Base-by-base conservation (phyloP, 805 yeast species). In the Wickerhamomyces bisporus region DNA sequence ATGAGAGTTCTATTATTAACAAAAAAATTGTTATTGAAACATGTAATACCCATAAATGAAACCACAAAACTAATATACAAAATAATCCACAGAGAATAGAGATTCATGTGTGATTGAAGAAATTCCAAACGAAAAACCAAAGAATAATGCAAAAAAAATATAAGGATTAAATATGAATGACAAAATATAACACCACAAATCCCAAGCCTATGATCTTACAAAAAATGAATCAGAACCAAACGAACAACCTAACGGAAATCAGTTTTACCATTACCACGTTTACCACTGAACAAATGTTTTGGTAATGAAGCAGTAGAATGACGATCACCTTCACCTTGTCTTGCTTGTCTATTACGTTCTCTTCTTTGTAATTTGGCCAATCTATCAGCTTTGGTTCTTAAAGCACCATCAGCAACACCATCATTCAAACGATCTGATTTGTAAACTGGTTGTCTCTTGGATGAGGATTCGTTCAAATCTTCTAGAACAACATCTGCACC, bases 261-360 rank as follows among this genome's bases (percentile, higher is more conserved):
- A 47, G 87, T 81, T 64, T 82, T 83, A 64, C 97, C 97, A 56
- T 78, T 79, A 71, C 97, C 95, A 69, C 98, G 81, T 76, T 93
- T 93, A 68, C 99, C 99, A 55, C 87, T 69, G 71, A 83, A 85
- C 75, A 93, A 73, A 68, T 93, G 98, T 72, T 89, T 91, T 47
- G 97, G 96, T 68, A 86, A 65, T 45, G 86, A 70, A 36, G 85
- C 93, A 38, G 88, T 76, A 41, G 78, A 71, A 62, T 87, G 95
- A 66, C 98, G 81, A 68, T 93, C 99, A 58, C 86, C 84, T 70
- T 93, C 99, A 70, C 98, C 96, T 49, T 79, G 84, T 66, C 95
- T 81, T 30, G 97, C 96, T 57, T 72, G 65, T 71, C 89, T 81
- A 68, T 89, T 86, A 70, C 98, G 80, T 59, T 85, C 94, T 68